Evolutionary conservation across 1,284 basidiomycete genomes (phyloP).

Genomic region (Sporisorium sorghi): DNA sequence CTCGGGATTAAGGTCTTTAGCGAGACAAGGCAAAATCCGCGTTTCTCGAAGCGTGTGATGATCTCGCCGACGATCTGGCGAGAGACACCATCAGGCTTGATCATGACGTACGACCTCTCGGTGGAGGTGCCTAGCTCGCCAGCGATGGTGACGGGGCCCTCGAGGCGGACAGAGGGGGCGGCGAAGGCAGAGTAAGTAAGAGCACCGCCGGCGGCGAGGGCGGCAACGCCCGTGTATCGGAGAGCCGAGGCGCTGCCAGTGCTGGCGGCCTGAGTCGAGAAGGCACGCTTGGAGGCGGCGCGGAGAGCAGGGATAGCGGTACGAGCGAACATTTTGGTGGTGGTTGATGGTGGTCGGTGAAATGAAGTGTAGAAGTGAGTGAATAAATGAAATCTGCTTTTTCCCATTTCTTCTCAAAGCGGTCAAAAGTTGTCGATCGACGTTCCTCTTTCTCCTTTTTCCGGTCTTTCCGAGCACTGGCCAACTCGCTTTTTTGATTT

Average conservation of each 20-base stretch:
- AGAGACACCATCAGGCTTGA: constrained; percentile 66
- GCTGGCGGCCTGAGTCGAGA: constrained; percentile 48
- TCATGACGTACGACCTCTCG: constrained; percentile 72
- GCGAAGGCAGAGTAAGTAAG: constrained; percentile 44
- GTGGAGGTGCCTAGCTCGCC: constrained; percentile 71
- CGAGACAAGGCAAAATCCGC: constrained; percentile 37
- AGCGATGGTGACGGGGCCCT: constrained; percentile 71
- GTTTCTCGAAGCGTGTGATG: constrained; percentile 59
- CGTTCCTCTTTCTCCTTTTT: background rate
- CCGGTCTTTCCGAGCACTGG: constrained; percentile 23
- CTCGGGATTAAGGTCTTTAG: constrained; percentile 38
- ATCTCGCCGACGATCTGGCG: constrained; percentile 66
- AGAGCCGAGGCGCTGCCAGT: constrained; percentile 35
- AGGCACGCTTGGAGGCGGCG: constrained; percentile 52
- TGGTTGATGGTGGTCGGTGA: constrained; percentile 12
- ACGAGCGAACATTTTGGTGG: constrained; percentile 46
- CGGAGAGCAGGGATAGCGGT: constrained; percentile 44
- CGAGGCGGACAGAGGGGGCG: constrained; percentile 60
- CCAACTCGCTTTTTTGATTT: constrained; percentile 8
- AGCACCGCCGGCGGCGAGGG: constrained; percentile 49
- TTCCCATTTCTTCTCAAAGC: constrained; percentile 15
- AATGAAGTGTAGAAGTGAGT: background rate
- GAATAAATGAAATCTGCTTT: background rate
- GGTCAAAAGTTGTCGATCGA: constrained; percentile 6
- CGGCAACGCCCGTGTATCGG: constrained; percentile 48